Base-by-base conservation (phyloP, 768 basidiomycete genomes). In the Pleurotus pulmonarius region DNA sequence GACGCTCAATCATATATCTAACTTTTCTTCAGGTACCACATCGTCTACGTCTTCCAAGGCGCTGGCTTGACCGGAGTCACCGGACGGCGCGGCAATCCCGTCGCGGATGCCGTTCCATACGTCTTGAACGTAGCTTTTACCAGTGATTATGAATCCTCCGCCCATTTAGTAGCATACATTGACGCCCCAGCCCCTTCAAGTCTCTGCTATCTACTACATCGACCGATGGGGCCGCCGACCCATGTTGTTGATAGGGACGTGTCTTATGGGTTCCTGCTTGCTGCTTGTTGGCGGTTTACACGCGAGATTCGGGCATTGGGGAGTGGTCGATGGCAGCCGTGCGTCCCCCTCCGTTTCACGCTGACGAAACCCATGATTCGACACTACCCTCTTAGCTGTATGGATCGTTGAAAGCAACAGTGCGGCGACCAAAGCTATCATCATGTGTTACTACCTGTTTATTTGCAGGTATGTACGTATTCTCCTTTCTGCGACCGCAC, bases 221-320 rank as follows among this genome's bases (percentile, higher is more conserved):
- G 90, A 92, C 67, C 78, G 74, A 68, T 90, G 87, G 86, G 90
- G 90, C 57, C 86, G 89, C 40, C 79, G 88, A 16, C 88, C 89
- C 6, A 85, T 90, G 76, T 73, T 92, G 2, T 73, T 92, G 56
- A 70, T 70, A 48, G 89, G 86, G 25, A 81, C 83, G 3, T 68
- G 83, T 3, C 64, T 83, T 55, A 88, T 91, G 90, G 85, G 85
- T 48, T 83, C 86, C 76, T 91, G 81, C 77, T 79, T 91, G 61
- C 85, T 76, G 74, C 81, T 90, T 49, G 89, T 91, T 61, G 89
- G 89, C 55, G 86, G 85, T 53, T 75, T 91, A 13, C 88, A 90
- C 69, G 86, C 77, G 20, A 66, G 75, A 40, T 90, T 80, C 59
- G 88, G 88, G 24, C 66, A 75, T 55, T 88, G 87, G 88, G 83